Conservation (phyloP, 2,329 filamentous ascomycete genomes). For the Ascochyta viciae-villosae region DNA sequence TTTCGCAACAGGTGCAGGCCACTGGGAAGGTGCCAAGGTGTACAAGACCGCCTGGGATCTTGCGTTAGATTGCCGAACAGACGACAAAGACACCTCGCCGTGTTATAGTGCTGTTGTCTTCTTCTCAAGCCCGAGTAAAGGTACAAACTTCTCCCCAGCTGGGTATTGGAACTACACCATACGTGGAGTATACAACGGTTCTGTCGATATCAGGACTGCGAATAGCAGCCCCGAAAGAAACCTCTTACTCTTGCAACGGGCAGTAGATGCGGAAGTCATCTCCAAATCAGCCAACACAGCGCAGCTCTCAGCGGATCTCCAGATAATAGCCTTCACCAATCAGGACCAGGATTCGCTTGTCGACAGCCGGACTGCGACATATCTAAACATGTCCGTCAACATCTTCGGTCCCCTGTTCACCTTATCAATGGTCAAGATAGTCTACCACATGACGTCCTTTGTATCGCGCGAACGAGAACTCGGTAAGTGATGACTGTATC, state of each 20-base stretch:
- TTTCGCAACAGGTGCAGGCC: slow-evolving; percentile 24
- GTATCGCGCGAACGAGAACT: slow-evolving; percentile 34
- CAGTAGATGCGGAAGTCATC: slow-evolving; percentile 48
- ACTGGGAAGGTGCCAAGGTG: slow-evolving; percentile 26
- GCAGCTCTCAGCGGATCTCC: slow-evolving; percentile 10
- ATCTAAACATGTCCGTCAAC: slow-evolving; percentile 23
- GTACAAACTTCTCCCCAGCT: slow-evolving; percentile 27
- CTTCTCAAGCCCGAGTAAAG: slow-evolving; percentile 36
- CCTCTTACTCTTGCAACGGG: slow-evolving; percentile 31
- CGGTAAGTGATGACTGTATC: slow-evolving; percentile 6
- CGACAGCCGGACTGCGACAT: slow-evolving; percentile 17
- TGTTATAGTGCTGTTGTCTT: slow-evolving; percentile 34
- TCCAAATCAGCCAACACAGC: slow-evolving; percentile 19
- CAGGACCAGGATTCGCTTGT: slow-evolving; percentile 21
- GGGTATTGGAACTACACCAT: slow-evolving; percentile 38
- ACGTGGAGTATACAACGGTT: slow-evolving; percentile 18
- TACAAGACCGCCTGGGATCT: slow-evolving; percentile 22
- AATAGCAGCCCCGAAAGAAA: slow-evolving; percentile 24
- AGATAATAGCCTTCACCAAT: slow-evolving; percentile 26
- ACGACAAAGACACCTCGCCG: slow-evolving; percentile 16
- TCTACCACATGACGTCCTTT: slow-evolving; percentile 37
- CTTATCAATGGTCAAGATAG: slow-evolving; percentile 29
- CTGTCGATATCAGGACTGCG: slow-evolving; percentile 23
- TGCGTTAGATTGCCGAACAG: slow-evolving; percentile 21
- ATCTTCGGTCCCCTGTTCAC: slow-evolving; percentile 33